A percentile compares a stretch with the other conserved stretches of the same genome.
Evolutionary conservation across 345 rosid genomes (phyloP).

Genomic region (Anastatica hierochuntica): DNA sequence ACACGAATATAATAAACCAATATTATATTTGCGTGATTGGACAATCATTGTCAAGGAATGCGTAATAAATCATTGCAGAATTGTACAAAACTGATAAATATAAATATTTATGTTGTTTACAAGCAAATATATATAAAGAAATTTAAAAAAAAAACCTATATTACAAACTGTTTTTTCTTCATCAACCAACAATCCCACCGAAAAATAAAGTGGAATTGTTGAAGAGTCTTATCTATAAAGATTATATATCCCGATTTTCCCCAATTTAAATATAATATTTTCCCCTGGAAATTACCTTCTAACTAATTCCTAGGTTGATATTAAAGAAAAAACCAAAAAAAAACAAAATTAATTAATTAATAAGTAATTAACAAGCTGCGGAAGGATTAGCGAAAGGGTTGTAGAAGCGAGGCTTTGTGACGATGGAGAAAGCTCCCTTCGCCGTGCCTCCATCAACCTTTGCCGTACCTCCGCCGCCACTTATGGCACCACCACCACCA

Average conservation of each 20-base stretch:
- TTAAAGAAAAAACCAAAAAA: neutral
- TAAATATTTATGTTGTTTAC: too few species aligned
- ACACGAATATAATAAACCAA: neutral
- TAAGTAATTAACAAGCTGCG: conserved; percentile 68
- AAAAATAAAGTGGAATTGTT: conserved; percentile 48
- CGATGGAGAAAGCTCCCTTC: conserved; percentile 24
- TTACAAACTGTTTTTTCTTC: conserved; percentile 32
- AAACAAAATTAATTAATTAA: too few species aligned
- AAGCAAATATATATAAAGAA: conserved; percentile 38
- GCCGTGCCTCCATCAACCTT: conserved; percentile 16
- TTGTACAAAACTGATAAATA: neutral
- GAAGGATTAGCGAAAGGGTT: conserved; percentile 68
- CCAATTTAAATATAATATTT: too few species aligned
- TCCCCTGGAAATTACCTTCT: conserved; percentile 21
- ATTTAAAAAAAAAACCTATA: conserved; percentile 33
- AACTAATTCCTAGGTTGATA: neutral
- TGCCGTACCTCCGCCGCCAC: neutral
- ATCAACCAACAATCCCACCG: conserved; percentile 47
- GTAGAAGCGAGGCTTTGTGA: conserved; percentile 50
- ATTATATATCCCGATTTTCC: conserved; percentile 12
- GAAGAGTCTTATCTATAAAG: too few species aligned
- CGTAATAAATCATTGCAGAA: conserved; percentile 16
- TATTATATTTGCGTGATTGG: conserved; percentile 7
- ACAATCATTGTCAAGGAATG: conserved; percentile 23
- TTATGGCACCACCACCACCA: neutral